Base-by-base conservation (phyloP, 1,284 basidiomycete genomes). In the Erythrobasidium hasegawianum region DNA sequence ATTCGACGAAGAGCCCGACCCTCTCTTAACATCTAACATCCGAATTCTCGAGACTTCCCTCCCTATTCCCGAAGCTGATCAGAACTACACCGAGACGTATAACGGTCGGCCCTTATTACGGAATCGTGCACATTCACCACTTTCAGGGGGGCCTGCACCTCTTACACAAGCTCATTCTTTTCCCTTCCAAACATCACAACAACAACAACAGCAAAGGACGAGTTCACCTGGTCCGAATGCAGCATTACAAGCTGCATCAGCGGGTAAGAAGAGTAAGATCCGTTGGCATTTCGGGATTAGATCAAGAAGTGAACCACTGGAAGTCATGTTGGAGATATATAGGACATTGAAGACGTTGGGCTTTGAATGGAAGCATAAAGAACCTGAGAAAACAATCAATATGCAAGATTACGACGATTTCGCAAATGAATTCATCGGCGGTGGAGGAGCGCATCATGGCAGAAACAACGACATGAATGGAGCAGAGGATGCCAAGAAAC, bases 231-330 rank as follows among this genome's bases (percentile, higher is more conserved):
- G 69, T 14, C 43, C 43, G n/a, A 47, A 47, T 24, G 43, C 43
- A 8, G 43, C 43, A 8, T 5, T 47, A 39, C 29, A 41, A 10
- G 20, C 47, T 2, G 18, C 58, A 8, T n/a, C 27, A 16, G 22
- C 50, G 16, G 18, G 27, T 22, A 59, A 53, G 43, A 65, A 60
- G 53, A 52, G 39, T 24, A 49, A 52, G 8, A 88, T 87, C 13
- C 88, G 87, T 75, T 98, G 96, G 96, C 96, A 98, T 77, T 98
- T 97, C 76, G 95, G 96, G 4, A 98, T 98, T 50, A 84, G 95
- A 40, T 93, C 90, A 71, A 84, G 93, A 64, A 92, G 88, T 67
- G 92, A 93, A 50, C 95, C 95, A 20, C 96, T 97, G 91, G 95
- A 97, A 77, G 95, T 98, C 50, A 97, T 98, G 94, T 81, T 97